Conservation (phyloP, 345 rosid species). For the Arabis alpina region DNA sequence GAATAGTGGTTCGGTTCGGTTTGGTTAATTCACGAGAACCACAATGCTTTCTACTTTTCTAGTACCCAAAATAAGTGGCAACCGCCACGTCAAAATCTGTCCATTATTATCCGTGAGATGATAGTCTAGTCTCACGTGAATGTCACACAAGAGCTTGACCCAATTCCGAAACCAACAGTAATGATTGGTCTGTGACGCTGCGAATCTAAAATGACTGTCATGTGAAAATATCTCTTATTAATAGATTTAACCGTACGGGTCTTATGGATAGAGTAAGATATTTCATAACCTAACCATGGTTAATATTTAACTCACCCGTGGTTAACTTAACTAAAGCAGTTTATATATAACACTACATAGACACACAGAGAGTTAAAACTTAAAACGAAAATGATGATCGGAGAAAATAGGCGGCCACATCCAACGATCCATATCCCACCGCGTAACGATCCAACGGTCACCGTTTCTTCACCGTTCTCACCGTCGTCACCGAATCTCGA, state of each 20-base stretch:
- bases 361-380: not conserved
- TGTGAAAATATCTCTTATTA: conserved; percentile 27
- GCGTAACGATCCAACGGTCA: conserved; percentile 50
- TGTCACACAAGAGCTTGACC: conserved; percentile 5
- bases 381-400: conserved; percentile 55
- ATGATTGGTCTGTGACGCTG: conserved; percentile 4
- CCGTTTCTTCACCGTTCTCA: conserved; percentile 42
- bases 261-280: conserved; percentile 43
- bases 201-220: too few species aligned
- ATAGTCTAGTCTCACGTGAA: conserved; percentile 13
- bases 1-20: too few species aligned
- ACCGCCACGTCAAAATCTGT: conserved; percentile 38
- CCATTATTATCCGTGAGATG: conserved; percentile 6
- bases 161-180: conserved; percentile 40
- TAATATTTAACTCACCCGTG: conserved; percentile 44
- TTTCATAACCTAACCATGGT: conserved; percentile 45
- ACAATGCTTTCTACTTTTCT: conserved; percentile 18
- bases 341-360: conserved; percentile 27
- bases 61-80: conserved; percentile 42
- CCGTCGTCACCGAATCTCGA: conserved; percentile 50
- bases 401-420: conserved; percentile 47
- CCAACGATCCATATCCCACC: conserved; percentile 64
- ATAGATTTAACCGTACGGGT: conserved; percentile 39
- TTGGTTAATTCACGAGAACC: conserved; percentile 43
- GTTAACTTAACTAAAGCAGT: conserved; percentile 48